Conservation (phyloP, 352 stramenopile species). For the Globisporangium lucens region DNA sequence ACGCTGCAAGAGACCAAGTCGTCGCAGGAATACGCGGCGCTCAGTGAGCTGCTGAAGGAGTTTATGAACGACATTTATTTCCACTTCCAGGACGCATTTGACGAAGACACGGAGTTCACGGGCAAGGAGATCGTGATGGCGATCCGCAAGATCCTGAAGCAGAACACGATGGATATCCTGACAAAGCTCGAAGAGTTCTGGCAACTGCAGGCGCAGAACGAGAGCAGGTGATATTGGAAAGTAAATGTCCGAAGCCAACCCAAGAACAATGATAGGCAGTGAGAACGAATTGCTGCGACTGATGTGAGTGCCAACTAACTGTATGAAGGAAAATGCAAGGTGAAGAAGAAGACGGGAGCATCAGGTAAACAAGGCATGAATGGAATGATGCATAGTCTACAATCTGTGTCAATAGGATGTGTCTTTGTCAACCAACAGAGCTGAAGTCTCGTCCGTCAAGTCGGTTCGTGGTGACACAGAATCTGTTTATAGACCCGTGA, state of each 20-base stretch:
- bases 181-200: constrained; percentile 72
- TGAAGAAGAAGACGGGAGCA: not conserved
- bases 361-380: constrained; percentile 3
- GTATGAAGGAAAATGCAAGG: not conserved
- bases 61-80: constrained; percentile 90
- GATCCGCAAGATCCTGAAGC: constrained; percentile 81
- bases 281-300: constrained; percentile 5
- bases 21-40: constrained; percentile 49
- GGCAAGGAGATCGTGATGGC: constrained; percentile 82
- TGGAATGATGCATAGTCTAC: not conserved
- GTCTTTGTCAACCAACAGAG: too few species aligned
- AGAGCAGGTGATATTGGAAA: not conserved
- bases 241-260: not conserved
- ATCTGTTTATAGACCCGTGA: not conserved
- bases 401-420: not conserved
- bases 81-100: constrained; percentile 81
- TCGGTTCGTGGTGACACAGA: not conserved
- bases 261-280: not conserved
- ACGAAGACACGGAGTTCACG: constrained; percentile 80
- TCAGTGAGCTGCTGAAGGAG: constrained; percentile 76
- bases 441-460: too few species aligned
- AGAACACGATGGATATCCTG: constrained; percentile 80
- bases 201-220: constrained; percentile 40
- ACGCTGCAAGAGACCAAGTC: constrained; percentile 42
- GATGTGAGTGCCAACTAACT: not conserved